Conservation (phyloP, 495 filamentous ascomycete genomes). For the Tuber indicum region DNA sequence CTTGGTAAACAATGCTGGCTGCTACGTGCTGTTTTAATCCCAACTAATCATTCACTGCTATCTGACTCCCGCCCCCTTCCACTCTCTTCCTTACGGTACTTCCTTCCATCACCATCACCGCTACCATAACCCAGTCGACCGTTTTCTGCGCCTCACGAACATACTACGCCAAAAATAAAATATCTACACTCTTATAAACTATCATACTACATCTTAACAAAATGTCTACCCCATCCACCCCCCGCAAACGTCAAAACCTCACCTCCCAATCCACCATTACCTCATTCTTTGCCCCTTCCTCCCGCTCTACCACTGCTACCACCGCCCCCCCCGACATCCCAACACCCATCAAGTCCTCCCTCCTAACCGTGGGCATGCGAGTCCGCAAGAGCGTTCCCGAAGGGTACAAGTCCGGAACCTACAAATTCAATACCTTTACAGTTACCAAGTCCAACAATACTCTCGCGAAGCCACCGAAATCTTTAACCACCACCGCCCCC, state of each 20-base stretch:
- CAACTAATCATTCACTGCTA: neutral
- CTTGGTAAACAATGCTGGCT: neutral
- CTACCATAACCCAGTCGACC: neutral
- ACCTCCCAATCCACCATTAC: constrained; percentile 36
- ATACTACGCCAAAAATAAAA: neutral
- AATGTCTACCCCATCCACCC: constrained; percentile 24
- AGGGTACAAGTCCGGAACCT: constrained; percentile 72
- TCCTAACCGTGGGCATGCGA: constrained; percentile 85
- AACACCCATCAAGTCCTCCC: constrained; percentile 61
- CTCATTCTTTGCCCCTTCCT: constrained; percentile 30
- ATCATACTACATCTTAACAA: neutral
- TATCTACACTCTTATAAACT: neutral
- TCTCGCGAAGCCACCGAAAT: constrained; percentile 7
- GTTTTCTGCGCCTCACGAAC: constrained; percentile 1
- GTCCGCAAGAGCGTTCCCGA: constrained; percentile 85
- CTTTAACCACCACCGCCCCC: constrained; percentile 5
- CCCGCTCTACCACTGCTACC: constrained; percentile 43
- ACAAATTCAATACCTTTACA: constrained; percentile 37
- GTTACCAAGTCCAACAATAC: constrained; percentile 12
- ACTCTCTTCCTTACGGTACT: neutral
- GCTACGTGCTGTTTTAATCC: neutral
- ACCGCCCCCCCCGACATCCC: constrained; percentile 51
- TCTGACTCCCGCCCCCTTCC: neutral
- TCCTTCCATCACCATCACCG: neutral
- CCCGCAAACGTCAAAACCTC: constrained; percentile 31